These are phyloP conservation scores for Babesia divergens DNA, from an alignment of 169 alveolate genomes.

Conservation along the genomic window DNA sequence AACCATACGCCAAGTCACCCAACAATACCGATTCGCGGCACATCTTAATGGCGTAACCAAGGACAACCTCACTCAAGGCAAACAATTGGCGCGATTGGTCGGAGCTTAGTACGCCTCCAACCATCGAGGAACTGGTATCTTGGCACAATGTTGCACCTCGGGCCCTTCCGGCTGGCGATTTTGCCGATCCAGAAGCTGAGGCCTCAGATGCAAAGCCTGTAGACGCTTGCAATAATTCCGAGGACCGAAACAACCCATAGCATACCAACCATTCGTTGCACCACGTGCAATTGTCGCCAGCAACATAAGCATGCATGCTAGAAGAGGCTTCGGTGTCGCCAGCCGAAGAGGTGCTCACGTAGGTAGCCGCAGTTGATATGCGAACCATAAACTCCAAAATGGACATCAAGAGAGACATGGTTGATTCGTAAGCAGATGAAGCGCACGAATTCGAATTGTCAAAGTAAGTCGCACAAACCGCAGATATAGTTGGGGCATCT, in stretches of 20 bases:
- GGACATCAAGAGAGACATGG: conserved; percentile 5
- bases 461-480: conserved; percentile 2
- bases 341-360: conserved; percentile 5
- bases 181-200: neutral
- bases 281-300: neutral
- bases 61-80: conserved; percentile 12
- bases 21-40: conserved; percentile 5
- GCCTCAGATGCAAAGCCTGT: neutral
- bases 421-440: neutral
- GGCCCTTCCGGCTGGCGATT: neutral
- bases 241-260: conserved; percentile 6
- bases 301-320: neutral
- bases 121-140: neutral
- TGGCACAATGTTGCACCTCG: neutral
- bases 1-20: conserved; percentile 8
- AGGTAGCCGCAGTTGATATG: conserved; percentile 16
- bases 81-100: conserved; percentile 4
- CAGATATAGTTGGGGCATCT: neutral
- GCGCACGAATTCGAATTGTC: neutral
- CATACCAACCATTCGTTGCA: conserved; percentile 29
- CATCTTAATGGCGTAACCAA: conserved; percentile 25
- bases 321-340: neutral
- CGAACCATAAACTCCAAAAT: conserved; percentile 12
- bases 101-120: neutral
- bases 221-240: neutral